Base-by-base conservation (phyloP, 106 monocot species). In the Xerophyta viscosa region DNA sequence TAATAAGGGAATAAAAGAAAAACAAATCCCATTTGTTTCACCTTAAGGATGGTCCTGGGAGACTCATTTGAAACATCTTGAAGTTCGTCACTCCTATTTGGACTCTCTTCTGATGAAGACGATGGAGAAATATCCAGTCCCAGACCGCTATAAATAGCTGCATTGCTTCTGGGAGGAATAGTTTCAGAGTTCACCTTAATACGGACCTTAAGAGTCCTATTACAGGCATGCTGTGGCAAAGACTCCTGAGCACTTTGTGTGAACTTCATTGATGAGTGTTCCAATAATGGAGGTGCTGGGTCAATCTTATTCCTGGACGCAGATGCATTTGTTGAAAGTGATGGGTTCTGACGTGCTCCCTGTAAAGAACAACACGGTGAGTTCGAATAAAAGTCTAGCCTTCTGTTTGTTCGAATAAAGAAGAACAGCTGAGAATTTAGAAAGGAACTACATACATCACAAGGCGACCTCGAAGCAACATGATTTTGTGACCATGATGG, bases 91-190 rank as follows among this genome's bases (percentile, higher is more conserved):
- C 56, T 73, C 39, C 24, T 54, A 25, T 50, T 39, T 46, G 67
- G 50, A 56, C 55, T 74, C 3, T 63, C 74, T 14, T 67, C 74
- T 9, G 24, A 26, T 5, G 74, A 74, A 20, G 67, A 50, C 15
- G 62, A 67, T 41, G 74, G 74, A 62, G 74, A 74, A 15, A 57
- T 29, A 43, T 74, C 74, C 29, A 74, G 62, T 24, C 74, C 74
- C 37, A 74, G 36, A 8, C 67, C 67, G 57, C 74, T 74, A 29
- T 74, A 74, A 22, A 74, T 74, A n/a, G 67, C 67, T 50, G 74
- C 61, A 53, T 48, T 62, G 24, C 62, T 56, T 51, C 67, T 57
- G n/a, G 23, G 13, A 9, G 43, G 44, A 19, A 37, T 56, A 58
- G 47, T 67, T 0, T 62, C 67, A 8, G 62, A 48, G 2, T 62